A percentile compares a stretch with the other conserved stretches of the same genome.
phyloP scores from a whole-genome alignment of 306 rosid species.

The Cotoneaster glaucophyllus region DNA sequence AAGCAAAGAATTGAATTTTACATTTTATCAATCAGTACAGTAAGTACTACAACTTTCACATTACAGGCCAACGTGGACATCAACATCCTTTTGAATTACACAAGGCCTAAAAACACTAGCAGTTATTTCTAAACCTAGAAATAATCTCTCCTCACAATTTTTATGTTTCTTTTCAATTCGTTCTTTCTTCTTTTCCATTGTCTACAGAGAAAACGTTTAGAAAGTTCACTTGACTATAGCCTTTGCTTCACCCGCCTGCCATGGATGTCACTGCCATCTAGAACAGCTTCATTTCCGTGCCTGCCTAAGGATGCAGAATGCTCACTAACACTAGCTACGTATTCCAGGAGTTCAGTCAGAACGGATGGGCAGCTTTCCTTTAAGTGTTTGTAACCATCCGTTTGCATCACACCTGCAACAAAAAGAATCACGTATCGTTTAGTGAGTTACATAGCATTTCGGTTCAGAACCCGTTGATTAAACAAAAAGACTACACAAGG shows the following conservation, averaged over 20 bases:
- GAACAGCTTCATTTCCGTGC: conserved; percentile 55
- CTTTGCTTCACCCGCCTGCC: conserved; percentile 96
- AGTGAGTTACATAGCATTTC: neutral
- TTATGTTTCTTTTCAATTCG: conserved; percentile 8
- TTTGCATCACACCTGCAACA: conserved; percentile 76
- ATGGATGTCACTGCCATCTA: conserved; percentile 76
- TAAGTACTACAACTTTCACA: conserved; percentile 4
- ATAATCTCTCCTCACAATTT: neutral
- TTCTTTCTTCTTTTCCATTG: conserved; percentile 4
- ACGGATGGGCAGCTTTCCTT: conserved; percentile 84
- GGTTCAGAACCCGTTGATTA: neutral
- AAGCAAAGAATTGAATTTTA: neutral
- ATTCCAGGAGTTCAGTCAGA: conserved; percentile 76
- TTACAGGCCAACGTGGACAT: conserved; percentile 8
- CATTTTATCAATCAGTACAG: neutral
- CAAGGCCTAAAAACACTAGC: conserved; percentile 13
- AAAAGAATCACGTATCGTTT: neutral
- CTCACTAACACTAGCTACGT: conserved; percentile 75
- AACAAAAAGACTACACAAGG: neutral
- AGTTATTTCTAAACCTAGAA: conserved; percentile 26
- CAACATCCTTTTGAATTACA: conserved; percentile 1
- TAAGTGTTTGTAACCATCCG: conserved; percentile 85
- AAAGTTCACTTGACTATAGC: conserved; percentile 33
- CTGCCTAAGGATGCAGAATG: conserved; percentile 50
- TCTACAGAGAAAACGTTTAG: conserved; percentile 12